Percentiles rank a stretch among this genome's conserved stretches.
phyloP scores from a whole-genome alignment of 2,329 filamentous ascomycete genomes.

The Arthrobotrys musiformis region DNA sequence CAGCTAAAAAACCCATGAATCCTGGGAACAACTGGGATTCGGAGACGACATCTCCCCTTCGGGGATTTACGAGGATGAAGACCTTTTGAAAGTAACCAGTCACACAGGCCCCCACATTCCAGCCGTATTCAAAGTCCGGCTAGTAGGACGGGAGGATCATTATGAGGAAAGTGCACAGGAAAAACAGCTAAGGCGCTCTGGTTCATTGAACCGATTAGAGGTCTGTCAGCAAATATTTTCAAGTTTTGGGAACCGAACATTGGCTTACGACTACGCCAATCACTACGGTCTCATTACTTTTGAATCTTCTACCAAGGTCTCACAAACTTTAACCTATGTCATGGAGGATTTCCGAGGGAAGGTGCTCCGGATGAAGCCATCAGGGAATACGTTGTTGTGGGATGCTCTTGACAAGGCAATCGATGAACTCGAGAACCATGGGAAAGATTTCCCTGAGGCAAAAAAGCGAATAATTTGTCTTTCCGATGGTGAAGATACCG shows the following conservation, averaged over 20 bases:
- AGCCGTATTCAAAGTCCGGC: background rate
- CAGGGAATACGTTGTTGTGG: constrained; percentile 62
- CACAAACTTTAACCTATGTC: constrained; percentile 60
- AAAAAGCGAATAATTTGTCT: constrained; percentile 61
- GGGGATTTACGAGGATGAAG: background rate
- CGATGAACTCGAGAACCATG: constrained; percentile 61
- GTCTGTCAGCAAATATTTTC: constrained; percentile 63
- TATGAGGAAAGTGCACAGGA: background rate
- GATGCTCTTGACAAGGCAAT: constrained; percentile 61
- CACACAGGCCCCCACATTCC: background rate
- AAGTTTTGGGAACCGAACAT: constrained; percentile 61
- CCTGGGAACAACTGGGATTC: background rate
- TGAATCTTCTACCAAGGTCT: constrained; percentile 58
- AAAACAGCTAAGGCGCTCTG: background rate
- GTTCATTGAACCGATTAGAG: constrained; percentile 57
- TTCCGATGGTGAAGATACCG: constrained; percentile 62
- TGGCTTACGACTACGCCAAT: constrained; percentile 62
- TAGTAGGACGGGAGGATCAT: background rate
- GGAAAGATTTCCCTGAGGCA: constrained; percentile 60
- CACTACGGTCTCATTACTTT: constrained; percentile 62
- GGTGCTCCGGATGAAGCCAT: constrained; percentile 59
- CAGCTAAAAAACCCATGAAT: background rate
- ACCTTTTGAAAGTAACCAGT: background rate
- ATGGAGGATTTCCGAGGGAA: constrained; percentile 62
- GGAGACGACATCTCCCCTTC: background rate